Percentiles rank a stretch among this genome's conserved stretches.
Conservation (phyloP, 306 rosid genomes). For the Quercus engelmannii region DNA sequence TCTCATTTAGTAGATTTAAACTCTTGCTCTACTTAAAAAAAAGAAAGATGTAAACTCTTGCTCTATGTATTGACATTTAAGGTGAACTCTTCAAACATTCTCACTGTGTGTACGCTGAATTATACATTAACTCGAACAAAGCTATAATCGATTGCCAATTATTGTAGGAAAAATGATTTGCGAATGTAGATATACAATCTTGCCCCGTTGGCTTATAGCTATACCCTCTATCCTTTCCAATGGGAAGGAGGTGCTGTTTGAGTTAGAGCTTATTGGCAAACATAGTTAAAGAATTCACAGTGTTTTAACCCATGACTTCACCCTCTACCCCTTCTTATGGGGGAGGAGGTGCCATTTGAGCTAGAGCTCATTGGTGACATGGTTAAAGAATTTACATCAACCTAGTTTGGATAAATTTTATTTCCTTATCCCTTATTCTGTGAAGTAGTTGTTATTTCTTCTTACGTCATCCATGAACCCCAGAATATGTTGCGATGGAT, state of each 20-base stretch:
- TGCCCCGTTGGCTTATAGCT: neutral
- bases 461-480: neutral
- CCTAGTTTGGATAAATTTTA: neutral
- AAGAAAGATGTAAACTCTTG: neutral
- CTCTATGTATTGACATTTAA: neutral
- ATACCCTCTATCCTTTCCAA: neutral
- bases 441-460: neutral
- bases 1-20: slow-evolving; percentile 22
- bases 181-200: neutral
- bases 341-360: too few relatives aligned
- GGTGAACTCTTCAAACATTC: neutral
- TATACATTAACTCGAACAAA: neutral
- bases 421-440: neutral
- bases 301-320: too few relatives aligned
- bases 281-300: too few relatives aligned
- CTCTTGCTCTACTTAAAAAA: neutral
- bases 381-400: neutral
- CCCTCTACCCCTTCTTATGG: too few relatives aligned
- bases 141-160: neutral
- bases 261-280: too few relatives aligned
- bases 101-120: neutral
- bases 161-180: neutral
- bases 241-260: too few relatives aligned
- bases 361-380: neutral
- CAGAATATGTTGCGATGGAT: neutral